phyloP scores from a whole-genome alignment of 2,329 filamentous ascomycete genomes.

The Fusarium camptoceras region DNA sequence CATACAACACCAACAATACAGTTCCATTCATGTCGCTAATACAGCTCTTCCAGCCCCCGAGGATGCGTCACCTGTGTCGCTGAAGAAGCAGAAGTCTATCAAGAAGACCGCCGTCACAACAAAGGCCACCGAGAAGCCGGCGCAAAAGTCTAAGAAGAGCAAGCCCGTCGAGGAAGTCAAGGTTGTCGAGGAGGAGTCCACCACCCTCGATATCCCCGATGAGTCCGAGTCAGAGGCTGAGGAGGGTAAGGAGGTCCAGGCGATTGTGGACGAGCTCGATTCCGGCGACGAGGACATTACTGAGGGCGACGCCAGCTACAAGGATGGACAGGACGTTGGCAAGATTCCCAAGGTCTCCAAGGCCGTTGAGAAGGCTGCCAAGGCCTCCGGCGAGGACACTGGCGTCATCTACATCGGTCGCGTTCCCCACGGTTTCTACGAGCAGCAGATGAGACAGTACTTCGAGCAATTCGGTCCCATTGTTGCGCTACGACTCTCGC shows the following conservation, averaged over 20 bases:
- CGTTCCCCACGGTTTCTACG: conserved; percentile 94
- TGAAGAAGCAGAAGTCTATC: conserved; percentile 60
- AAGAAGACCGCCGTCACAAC: conserved; percentile 45
- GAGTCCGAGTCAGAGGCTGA: conserved; percentile 55
- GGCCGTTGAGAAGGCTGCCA: conserved; percentile 58
- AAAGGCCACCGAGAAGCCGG: conserved; percentile 51
- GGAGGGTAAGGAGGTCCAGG: conserved; percentile 56
- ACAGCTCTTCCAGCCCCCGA: conserved; percentile 53
- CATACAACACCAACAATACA: conserved; percentile 3
- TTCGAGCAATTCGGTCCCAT: conserved; percentile 94
- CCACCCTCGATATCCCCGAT: conserved; percentile 49
- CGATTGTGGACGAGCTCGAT: conserved; percentile 59
- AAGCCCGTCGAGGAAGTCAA: conserved; percentile 47
- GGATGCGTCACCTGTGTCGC: conserved; percentile 57
- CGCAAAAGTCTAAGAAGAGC: conserved; percentile 48
- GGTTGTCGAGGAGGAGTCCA: conserved; percentile 45
- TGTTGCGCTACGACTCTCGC: conserved; percentile 80
- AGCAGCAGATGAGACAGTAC: conserved; percentile 93
- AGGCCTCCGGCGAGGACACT: conserved; percentile 63
- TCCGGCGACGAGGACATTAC: conserved; percentile 58
- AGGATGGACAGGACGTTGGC: conserved; percentile 63
- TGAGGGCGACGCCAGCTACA: conserved; percentile 54
- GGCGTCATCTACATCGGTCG: conserved; percentile 92
- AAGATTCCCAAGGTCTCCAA: conserved; percentile 63
- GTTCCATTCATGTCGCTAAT: conserved; percentile 41